Percentiles rank a stretch among this genome's conserved stretches.
Evolutionary conservation across 1,139 yeast species (phyloP).

Genomic region (Nakaseomyces sp.): DNA sequence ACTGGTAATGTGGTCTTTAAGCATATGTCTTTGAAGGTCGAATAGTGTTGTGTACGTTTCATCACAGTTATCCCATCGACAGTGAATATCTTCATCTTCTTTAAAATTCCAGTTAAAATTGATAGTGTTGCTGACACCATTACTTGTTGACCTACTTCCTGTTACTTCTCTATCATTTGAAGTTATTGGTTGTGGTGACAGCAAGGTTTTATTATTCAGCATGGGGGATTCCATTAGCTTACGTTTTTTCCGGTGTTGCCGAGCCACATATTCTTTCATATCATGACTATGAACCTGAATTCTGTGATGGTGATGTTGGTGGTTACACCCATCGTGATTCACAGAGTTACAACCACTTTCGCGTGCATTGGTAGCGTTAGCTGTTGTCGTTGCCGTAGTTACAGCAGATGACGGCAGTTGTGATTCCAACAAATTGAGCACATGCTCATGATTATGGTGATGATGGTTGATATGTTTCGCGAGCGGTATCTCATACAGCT

Average conservation of each 20-base stretch:
- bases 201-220: not conserved
- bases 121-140: slow-evolving; percentile 19
- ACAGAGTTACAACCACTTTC: not conserved
- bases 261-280: slow-evolving; percentile 3
- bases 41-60: slow-evolving; percentile 35
- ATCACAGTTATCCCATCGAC: slow-evolving; percentile 53
- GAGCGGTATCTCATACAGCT: slow-evolving; percentile 29
- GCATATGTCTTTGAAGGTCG: slow-evolving; percentile 48
- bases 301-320: slow-evolving; percentile 32
- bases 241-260: not conserved
- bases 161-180: not conserved
- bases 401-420: slow-evolving; percentile 4
- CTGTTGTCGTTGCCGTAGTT: no score
- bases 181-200: slow-evolving; percentile 1
- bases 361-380: no score
- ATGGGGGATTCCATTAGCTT: slow-evolving; percentile 1
- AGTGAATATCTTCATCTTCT: slow-evolving; percentile 26
- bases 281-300: slow-evolving; percentile 32
- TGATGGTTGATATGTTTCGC: slow-evolving; percentile 21
- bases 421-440: slow-evolving; percentile 5
- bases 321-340: slow-evolving; percentile 6
- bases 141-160: not conserved
- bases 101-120: slow-evolving; percentile 35
- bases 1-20: slow-evolving; percentile 43
- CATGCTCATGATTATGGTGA: slow-evolving; percentile 5